Base-by-base conservation (phyloP, 2,329 filamentous ascomycete genomes). In the Diaporthe amygdali region DNA sequence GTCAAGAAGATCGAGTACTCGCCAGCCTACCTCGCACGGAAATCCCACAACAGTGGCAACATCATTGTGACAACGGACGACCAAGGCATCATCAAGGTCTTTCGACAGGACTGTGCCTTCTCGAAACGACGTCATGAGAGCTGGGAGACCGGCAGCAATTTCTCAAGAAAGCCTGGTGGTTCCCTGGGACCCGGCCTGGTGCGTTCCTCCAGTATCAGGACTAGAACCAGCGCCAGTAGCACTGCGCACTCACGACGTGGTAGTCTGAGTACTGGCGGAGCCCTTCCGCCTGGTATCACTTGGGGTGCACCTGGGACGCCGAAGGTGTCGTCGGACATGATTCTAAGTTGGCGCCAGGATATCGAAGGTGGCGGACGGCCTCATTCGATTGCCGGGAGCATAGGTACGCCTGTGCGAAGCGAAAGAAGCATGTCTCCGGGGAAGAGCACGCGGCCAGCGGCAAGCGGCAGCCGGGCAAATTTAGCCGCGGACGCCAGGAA, bases 51-150 rank as follows among this genome's bases (percentile, higher is more conserved):
- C 17, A 91, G 92, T 72, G 96, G 96, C 32, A 94, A 97, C 76
- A 98, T 99, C 73, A 92, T 99, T 69, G 90, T 98, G 63, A 97
- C 96, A 0, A 94, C 95, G 2, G 96, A 98, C 79, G 94, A 94
- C 76, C 91, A 90, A 0, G 96, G 96, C 44, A 89, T 91, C 32
- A 96, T 99, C 82, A 98, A 98, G 79, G 93, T 98, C 0, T 98
- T 98, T 79, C 90, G 96, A 25, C 96, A 98, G 81, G 96, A 99
- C 79, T 98, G 96, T 78, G 96, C 96, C 0, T 94, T 89, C 76
- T 82, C 87, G 61, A 97, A 97, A 81, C 91, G 96, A 6, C 88
- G 90, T 69, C 88, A 91, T 70, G 94, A 95, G 69, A 89, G 87
- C 46, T 96, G 92, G 92, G 94, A 97, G 75, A 90, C 92, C 0